A percentile compares a stretch with the other conserved stretches of the same genome.
Evolutionary conservation across 1,139 yeast genomes (phyloP).

Genomic region (Geotrichum klebahnii): DNA sequence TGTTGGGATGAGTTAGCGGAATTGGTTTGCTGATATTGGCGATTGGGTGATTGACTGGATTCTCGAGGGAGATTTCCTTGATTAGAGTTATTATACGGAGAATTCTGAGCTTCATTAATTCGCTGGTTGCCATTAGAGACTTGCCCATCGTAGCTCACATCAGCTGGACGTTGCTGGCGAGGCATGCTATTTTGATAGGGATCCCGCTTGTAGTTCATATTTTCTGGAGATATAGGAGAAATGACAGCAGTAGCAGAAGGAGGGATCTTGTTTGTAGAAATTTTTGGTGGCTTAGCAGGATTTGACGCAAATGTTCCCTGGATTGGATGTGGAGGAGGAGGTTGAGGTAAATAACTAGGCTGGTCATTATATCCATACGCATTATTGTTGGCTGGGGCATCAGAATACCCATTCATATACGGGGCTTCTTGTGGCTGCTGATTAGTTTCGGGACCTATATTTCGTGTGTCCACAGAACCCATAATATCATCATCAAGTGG

Average conservation of each 20-base stretch:
- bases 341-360: constrained; percentile 9
- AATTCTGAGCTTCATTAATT: no score
- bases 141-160: no score
- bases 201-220: not conserved
- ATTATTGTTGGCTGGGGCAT: constrained; percentile 18
- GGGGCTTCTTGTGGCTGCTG: constrained; percentile 22
- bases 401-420: not conserved
- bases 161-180: not conserved
- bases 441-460: constrained; percentile 23
- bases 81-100: no score
- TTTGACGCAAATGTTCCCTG: constrained; percentile 21
- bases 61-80: not conserved
- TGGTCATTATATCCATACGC: constrained; percentile 11
- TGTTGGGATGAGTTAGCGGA: not conserved
- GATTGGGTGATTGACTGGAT: not conserved
- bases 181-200: not conserved
- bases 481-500: constrained; percentile 22
- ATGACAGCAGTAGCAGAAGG: constrained; percentile 27
- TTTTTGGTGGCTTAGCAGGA: constrained; percentile 21
- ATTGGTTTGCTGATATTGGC: not conserved
- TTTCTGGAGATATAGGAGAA: constrained; percentile 24
- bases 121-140: no score
- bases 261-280: constrained; percentile 32
- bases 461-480: constrained; percentile 15
- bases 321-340: constrained; percentile 18